These are phyloP conservation scores for Durio zibethinus DNA, from an alignment of 345 rosid genomes.

Conservation along the genomic window DNA sequence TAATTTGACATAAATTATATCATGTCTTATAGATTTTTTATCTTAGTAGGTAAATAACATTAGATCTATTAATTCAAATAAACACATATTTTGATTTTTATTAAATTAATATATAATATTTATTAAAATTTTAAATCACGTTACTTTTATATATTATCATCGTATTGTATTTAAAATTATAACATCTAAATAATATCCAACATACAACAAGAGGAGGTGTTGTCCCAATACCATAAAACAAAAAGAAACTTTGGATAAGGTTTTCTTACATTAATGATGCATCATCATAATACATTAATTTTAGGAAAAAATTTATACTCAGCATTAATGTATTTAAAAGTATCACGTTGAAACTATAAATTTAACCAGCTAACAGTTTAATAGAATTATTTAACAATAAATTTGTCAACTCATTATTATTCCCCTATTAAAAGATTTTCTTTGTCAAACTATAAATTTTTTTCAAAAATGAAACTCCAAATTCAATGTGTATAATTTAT, in stretches of 20 bases:
- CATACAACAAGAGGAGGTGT: no score
- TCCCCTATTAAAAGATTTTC: neutral
- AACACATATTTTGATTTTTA: no score
- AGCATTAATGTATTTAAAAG: neutral
- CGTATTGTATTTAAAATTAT: no score
- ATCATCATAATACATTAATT: neutral
- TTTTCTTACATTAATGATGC: neutral
- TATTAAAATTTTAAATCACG: no score
- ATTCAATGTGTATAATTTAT: neutral
- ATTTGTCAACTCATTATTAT: neutral
- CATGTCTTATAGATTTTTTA: no score
- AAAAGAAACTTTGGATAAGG: neutral
- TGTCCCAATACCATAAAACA: no score
- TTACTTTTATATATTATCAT: no score
- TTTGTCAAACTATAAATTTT: conserved; percentile 4
- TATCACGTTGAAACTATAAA: conserved; percentile 5
- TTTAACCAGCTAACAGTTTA: conserved; percentile 3
- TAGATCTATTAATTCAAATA: no score
- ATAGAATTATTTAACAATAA: neutral
- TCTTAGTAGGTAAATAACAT: no score
- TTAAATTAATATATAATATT: no score
- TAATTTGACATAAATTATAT: no score
- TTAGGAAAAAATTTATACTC: neutral
- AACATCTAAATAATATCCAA: no score
- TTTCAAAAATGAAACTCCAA: neutral